Percentiles rank a stretch among this genome's conserved stretches.
These are phyloP conservation scores for Pythium phragmiticola DNA, from an alignment of 352 stramenopile species.

Conservation along the genomic window DNA sequence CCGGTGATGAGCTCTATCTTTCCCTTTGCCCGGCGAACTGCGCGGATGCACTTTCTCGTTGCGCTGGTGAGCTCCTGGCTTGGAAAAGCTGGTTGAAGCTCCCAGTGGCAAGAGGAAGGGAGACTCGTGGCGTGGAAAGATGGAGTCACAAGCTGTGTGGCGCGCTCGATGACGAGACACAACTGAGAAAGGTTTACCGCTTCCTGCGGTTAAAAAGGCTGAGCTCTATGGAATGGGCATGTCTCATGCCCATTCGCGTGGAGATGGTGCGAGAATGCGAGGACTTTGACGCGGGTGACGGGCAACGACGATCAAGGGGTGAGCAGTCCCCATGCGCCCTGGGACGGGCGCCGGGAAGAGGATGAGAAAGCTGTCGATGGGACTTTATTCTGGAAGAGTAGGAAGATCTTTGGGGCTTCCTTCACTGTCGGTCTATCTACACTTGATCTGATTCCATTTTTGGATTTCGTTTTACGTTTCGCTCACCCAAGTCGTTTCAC, in stretches of 20 bases:
- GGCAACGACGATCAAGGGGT: too few species aligned
- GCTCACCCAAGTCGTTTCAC: neutral
- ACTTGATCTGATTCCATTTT: slow-evolving; percentile 41
- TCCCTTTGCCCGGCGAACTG: neutral
- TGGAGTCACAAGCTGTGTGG: neutral
- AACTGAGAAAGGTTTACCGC: slow-evolving; percentile 19
- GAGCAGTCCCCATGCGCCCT: neutral
- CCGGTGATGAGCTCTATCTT: neutral
- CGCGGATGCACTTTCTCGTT: neutral
- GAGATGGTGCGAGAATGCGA: neutral
- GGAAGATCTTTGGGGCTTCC: neutral
- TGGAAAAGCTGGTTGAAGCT: slow-evolving; percentile 1
- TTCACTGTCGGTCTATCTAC: slow-evolving; percentile 31
- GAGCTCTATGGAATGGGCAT: slow-evolving; percentile 3
- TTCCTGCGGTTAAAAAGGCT: slow-evolving; percentile 1
- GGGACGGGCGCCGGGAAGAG: slow-evolving; percentile 13
- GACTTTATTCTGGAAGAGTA: slow-evolving; percentile 14
- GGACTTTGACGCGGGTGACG: neutral
- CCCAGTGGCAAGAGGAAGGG: neutral
- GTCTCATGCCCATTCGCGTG: slow-evolving; percentile 1
- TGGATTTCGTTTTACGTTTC: neutral
- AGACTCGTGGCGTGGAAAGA: neutral
- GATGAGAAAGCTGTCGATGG: slow-evolving; percentile 28
- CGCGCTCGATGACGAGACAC: slow-evolving; percentile 16
- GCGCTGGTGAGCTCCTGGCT: slow-evolving; percentile 9